phyloP scores from a whole-genome alignment of 495 filamentous ascomycete species.

The Xylaria curta region DNA sequence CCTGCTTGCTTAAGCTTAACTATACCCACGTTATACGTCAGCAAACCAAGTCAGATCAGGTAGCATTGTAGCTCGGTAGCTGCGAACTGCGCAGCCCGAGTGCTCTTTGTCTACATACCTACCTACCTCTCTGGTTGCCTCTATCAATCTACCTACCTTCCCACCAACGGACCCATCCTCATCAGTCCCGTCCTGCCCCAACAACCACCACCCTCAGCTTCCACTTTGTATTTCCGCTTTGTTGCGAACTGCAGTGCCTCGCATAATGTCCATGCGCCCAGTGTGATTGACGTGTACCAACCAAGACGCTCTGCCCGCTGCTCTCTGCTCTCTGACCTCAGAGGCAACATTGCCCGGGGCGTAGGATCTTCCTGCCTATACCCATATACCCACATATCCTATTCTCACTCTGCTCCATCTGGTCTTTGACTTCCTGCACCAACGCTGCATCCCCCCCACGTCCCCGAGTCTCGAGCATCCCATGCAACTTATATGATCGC shows the following conservation, averaged over 20 bases:
- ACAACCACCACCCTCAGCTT: conserved; percentile 16
- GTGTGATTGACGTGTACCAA: conserved; percentile 8
- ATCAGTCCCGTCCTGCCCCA: conserved; percentile 5
- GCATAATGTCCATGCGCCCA: neutral
- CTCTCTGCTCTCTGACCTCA: neutral
- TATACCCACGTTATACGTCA: neutral
- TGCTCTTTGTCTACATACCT: conserved; percentile 18
- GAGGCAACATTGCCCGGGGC: neutral
- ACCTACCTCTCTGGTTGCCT: neutral
- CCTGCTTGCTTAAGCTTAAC: neutral
- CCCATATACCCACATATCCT: conserved; percentile 25
- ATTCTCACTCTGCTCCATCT: conserved; percentile 26
- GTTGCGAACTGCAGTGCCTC: conserved; percentile 19
- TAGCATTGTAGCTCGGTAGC: conserved; percentile 22
- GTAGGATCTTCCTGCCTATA: conserved; percentile 12
- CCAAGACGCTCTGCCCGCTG: neutral
- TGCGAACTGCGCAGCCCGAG: neutral
- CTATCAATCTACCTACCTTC: neutral
- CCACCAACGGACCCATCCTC: neutral
- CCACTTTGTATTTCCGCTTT: conserved; percentile 3
- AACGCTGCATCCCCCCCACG: conserved; percentile 36
- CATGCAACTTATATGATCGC: conserved; percentile 22
- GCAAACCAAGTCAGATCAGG: conserved; percentile 7
- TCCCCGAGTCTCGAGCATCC: conserved; percentile 7
- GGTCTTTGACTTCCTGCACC: conserved; percentile 23